These are phyloP conservation scores for Penicillium sp. DNA, from an alignment of 2,329 filamentous ascomycete species.

Conservation along the genomic window DNA sequence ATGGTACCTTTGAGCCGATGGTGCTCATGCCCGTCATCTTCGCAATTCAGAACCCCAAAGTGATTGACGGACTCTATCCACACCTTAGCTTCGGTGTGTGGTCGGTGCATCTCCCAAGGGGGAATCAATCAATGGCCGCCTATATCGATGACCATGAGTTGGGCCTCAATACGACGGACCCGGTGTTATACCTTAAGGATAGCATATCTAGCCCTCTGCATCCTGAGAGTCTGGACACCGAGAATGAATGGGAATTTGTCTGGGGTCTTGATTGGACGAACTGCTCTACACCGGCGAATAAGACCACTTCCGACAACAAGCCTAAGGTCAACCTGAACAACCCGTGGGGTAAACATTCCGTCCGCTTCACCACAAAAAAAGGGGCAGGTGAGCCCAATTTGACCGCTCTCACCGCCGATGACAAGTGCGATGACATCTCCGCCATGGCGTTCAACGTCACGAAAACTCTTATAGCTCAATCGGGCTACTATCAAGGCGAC, in stretches of 20 bases:
- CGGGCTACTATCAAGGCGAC: too few species aligned
- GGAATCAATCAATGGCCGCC: too few species aligned
- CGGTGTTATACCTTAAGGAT: background rate
- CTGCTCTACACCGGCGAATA: background rate
- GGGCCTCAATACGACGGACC: background rate
- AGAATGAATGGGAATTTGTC: background rate
- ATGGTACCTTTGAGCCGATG: background rate
- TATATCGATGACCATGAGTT: background rate
- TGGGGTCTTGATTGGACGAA: background rate
- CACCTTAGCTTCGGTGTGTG: background rate
- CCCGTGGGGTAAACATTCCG: background rate
- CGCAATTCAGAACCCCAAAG: background rate
- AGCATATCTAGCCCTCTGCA: background rate
- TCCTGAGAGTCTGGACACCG: too few species aligned
- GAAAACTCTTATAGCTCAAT: background rate
- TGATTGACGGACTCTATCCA: background rate
- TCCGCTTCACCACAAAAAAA: background rate
- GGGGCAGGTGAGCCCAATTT: slow-evolving; percentile 1
- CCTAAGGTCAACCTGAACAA: too few species aligned
- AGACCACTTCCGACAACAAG: background rate
- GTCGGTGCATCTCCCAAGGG: background rate
- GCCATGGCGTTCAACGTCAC: slow-evolving; percentile 2
- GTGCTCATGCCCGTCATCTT: background rate
- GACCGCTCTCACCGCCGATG: background rate
- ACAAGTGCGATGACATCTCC: background rate